Evolutionary conservation across 176 grass and related monocot species (phyloP), one percentile per base, ranked within the genome.

Genomic region (Cocos nucifera): DNA sequence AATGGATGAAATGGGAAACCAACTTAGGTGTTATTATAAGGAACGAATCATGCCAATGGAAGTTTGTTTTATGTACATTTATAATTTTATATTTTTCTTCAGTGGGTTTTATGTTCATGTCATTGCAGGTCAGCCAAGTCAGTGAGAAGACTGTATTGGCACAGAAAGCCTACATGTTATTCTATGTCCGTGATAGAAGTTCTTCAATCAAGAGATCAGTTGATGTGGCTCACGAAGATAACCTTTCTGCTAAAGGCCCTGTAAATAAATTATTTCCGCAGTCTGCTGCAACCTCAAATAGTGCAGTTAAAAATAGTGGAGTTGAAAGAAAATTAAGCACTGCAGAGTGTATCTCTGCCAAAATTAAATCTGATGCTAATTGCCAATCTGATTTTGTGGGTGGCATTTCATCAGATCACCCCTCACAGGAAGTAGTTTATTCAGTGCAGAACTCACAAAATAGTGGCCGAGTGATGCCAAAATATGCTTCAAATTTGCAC

Each of bases 101-200:
- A 44, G 35, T 44, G 10, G 35, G 35, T 44, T 44, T 54, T 20
- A 16, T 65, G 21, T 59, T 59, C 0, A 79, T 15, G 35, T 44
- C 35, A 44, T 44, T 44, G 10, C 79, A 97, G 93, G 93, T 97
- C 12, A 61, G 74, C 57, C 93, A 97, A 82, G 93, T 91, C 65
- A 83, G 93, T 49, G 87, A 97, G 64, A 78, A 80, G 53, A 80
- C 83, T 50, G 93, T 92, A 65, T 63, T 97, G 76, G 69, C 57
- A 54, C 93, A 97, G 56, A 88, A 97, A 71, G 93, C 93, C 6
- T 97, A 88, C 59, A 97, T 97, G 81, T 62, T 97, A 69, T 97
- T 97, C 83, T 97, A 97, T 83, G 87, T 97, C 53, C 79, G 87
- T 67, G 81, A 91, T 70, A 97, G 78, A 78, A 64, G 59, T 66